Evolutionary conservation across 805 yeast genomes (phyloP).

Genomic region (Pichia rugopelliculosa): DNA sequence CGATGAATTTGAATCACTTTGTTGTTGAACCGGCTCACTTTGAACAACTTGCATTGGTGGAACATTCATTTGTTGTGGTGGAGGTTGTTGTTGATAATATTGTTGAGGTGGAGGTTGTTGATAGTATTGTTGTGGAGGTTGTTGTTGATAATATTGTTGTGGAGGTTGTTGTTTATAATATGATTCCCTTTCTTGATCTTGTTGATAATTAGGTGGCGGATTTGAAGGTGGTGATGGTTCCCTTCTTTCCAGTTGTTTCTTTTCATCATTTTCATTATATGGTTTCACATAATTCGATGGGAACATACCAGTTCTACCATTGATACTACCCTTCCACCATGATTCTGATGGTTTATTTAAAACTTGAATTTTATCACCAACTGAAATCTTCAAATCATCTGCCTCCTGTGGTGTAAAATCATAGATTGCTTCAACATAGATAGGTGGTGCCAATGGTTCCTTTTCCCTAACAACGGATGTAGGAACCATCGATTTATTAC

Average conservation of each 20-base stretch:
- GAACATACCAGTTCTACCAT: conserved; percentile 67
- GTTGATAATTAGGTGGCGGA: conserved; percentile 16
- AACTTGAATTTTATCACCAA: conserved; percentile 66
- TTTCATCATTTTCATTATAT: conserved; percentile 9
- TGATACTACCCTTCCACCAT: conserved; percentile 83
- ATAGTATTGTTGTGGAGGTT: conserved; percentile 6
- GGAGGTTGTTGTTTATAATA: conserved; percentile 14
- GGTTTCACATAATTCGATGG: conserved; percentile 79
- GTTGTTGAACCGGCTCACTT: conserved; percentile 14
- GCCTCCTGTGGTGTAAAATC: conserved; percentile 67
- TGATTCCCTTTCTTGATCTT: conserved; percentile 8
- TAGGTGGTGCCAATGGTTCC: conserved; percentile 1
- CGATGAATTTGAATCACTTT: conserved; percentile 12
- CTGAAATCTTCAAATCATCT: conserved; percentile 58
- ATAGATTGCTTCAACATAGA: conserved; percentile 59
- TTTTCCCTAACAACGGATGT: background rate
- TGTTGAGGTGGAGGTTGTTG: conserved; percentile 9
- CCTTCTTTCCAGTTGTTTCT: background rate
- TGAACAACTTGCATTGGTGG: conserved; percentile 3
- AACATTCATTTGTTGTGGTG: conserved; percentile 7
- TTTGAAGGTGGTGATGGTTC: conserved; percentile 1
- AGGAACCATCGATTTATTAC: conserved; percentile 5
- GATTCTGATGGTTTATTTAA: conserved; percentile 69
- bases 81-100: conserved; percentile 8
- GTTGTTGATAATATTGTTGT: conserved; percentile 14